phyloP scores from a whole-genome alignment of 2,329 filamentous ascomycete species.

The Taxawa tesnikishii region DNA sequence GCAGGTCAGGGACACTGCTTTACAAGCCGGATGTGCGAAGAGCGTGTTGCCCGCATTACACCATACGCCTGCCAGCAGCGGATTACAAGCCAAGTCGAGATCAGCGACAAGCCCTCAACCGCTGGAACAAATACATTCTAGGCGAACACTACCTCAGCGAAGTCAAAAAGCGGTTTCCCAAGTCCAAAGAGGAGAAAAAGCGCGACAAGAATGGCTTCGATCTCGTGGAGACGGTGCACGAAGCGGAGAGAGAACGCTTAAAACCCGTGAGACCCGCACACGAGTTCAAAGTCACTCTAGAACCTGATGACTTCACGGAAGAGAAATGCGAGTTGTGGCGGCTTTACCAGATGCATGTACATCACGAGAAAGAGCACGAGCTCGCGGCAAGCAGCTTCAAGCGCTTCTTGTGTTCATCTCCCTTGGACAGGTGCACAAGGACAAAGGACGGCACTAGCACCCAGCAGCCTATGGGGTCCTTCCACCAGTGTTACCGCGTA shows the following conservation, averaged over 20 bases:
- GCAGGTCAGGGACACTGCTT: constrained; percentile 45
- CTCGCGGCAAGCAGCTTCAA: constrained; percentile 52
- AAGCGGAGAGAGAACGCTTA: constrained; percentile 46
- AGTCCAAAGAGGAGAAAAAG: constrained; percentile 52
- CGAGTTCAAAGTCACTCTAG: constrained; percentile 55
- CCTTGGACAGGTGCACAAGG: constrained; percentile 38
- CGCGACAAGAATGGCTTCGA: constrained; percentile 56
- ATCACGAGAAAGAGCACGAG: constrained; percentile 50
- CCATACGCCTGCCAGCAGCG: constrained; percentile 55
- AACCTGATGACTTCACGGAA: constrained; percentile 56
- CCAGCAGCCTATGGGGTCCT: constrained; percentile 53
- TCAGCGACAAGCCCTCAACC: constrained; percentile 63
- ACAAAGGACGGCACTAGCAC: constrained; percentile 39
- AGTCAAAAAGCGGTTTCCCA: constrained; percentile 51
- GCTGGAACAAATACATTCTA: constrained; percentile 60
- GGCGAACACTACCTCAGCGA: constrained; percentile 57
- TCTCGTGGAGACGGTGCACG: constrained; percentile 54
- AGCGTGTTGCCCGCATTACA: constrained; percentile 89
- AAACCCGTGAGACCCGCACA: constrained; percentile 49
- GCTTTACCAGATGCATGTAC: constrained; percentile 64
- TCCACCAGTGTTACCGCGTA: constrained; percentile 70
- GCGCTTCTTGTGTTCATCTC: constrained; percentile 63
- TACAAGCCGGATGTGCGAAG: constrained; percentile 68
- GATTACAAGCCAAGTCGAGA: constrained; percentile 56
- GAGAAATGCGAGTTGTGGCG: constrained; percentile 64